Conservation (phyloP, 352 stramenopile species). For the Phytophthora europaea region DNA sequence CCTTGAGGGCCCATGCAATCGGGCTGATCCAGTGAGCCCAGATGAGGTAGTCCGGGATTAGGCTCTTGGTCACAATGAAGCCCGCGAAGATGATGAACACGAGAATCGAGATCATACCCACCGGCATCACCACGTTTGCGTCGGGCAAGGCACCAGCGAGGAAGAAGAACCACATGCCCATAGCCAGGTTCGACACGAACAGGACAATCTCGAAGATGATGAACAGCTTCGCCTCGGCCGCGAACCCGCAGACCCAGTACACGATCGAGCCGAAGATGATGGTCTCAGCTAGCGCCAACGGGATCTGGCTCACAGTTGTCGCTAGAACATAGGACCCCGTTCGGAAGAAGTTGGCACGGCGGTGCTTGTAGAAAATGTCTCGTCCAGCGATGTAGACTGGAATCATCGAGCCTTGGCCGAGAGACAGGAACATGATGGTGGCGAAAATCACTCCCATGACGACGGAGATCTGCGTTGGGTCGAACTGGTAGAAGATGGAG, state of each 20-base stretch:
- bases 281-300: slow-evolving; percentile 42
- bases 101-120: slow-evolving; percentile 3
- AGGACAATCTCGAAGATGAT: slow-evolving; percentile 50
- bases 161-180: slow-evolving; percentile 18
- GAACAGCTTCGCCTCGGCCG: slow-evolving; percentile 30
- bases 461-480: slow-evolving; percentile 23
- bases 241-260: slow-evolving; percentile 86
- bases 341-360: slow-evolving; percentile 55
- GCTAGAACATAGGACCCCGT: slow-evolving; percentile 8
- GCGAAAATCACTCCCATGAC: slow-evolving; percentile 77
- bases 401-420: slow-evolving; percentile 43
- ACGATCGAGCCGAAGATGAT: slow-evolving; percentile 81
- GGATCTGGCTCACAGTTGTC: slow-evolving; percentile 7
- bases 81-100: slow-evolving; percentile 7
- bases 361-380: slow-evolving; percentile 82
- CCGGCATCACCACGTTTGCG: slow-evolving; percentile 4
- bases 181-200: slow-evolving; percentile 44
- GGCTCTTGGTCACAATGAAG: slow-evolving; percentile 2
- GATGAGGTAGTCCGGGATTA: slow-evolving; percentile 6
- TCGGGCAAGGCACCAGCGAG: neutral
- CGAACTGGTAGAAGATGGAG: slow-evolving; percentile 31
- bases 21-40: slow-evolving; percentile 38
- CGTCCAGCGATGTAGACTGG: slow-evolving; percentile 33
- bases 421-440: slow-evolving; percentile 68
- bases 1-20: slow-evolving; percentile 26